A percentile compares a stretch with the other conserved stretches of the same genome.
phyloP scores from a whole-genome alignment of 352 stramenopile genomes.

The Thalassiosira hispida region DNA sequence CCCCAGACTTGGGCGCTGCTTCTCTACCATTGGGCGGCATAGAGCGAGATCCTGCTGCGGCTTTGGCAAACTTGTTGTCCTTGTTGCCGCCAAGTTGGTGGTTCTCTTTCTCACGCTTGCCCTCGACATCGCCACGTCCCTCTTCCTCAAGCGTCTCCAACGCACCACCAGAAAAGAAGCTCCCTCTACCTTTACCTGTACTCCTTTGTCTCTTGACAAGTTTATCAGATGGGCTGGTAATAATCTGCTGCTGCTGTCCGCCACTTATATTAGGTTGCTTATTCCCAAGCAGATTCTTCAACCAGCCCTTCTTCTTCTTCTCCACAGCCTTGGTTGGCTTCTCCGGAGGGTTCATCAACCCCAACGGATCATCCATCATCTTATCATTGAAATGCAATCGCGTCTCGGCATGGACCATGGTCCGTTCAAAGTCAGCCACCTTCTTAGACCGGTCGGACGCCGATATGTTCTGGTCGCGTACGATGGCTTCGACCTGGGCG shows the following conservation, averaged over 20 bases:
- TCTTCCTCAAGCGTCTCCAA: constrained; percentile 8
- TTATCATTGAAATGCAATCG: constrained; percentile 11
- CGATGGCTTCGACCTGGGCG: constrained; percentile 22
- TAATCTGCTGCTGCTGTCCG: too few relatives aligned
- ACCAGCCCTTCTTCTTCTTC: background rate
- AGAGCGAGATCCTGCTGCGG: too few relatives aligned
- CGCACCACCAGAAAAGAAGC: background rate
- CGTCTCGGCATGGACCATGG: constrained; percentile 6
- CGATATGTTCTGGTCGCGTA: too few relatives aligned
- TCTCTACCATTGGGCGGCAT: too few relatives aligned
- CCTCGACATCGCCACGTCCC: background rate
- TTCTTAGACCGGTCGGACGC: too few relatives aligned
- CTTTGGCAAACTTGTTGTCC: background rate
- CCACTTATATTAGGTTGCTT: too few relatives aligned
- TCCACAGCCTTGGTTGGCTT: background rate
- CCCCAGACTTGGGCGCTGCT: too few relatives aligned
- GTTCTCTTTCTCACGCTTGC: background rate
- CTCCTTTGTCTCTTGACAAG: background rate
- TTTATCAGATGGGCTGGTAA: too few relatives aligned
- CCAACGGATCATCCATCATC: background rate
- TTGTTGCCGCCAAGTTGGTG: background rate
- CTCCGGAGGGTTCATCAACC: background rate
- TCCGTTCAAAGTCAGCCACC: constrained; percentile 15
- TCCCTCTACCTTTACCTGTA: background rate
- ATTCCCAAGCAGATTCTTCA: too few relatives aligned